Percentiles rank a stretch among this genome's conserved stretches.
These are phyloP conservation scores for Diaporthe vexans DNA, from an alignment of 2,329 filamentous ascomycete genomes.

Conservation along the genomic window DNA sequence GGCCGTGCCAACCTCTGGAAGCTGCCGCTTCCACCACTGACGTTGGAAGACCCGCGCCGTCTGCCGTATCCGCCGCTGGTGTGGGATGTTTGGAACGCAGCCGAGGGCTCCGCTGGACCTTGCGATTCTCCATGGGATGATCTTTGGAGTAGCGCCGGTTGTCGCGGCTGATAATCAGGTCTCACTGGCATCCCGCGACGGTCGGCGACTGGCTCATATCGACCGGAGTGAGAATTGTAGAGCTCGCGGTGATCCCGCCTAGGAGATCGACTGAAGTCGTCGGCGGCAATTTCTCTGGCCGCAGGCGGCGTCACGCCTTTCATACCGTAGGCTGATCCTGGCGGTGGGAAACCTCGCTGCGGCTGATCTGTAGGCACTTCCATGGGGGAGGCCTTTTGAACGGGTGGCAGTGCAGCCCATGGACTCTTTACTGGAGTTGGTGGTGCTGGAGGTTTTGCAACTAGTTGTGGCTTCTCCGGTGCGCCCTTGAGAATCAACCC, in stretches of 20 bases:
- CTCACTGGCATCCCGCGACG: slow-evolving; percentile 77
- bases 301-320: slow-evolving; percentile 67
- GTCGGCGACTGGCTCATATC: slow-evolving; percentile 90
- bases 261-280: slow-evolving; percentile 88
- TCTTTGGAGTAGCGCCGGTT: slow-evolving; percentile 85
- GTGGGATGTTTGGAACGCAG: slow-evolving; percentile 86
- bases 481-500: slow-evolving; percentile 75
- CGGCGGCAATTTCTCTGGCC: slow-evolving; percentile 89
- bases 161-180: slow-evolving; percentile 75
- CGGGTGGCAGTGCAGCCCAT: slow-evolving; percentile 88
- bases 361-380: slow-evolving; percentile 61
- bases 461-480: slow-evolving; percentile 78
- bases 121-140: slow-evolving; percentile 71
- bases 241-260: slow-evolving; percentile 89
- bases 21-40: slow-evolving; percentile 86
- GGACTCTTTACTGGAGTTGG: slow-evolving; percentile 87
- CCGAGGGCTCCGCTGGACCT: slow-evolving; percentile 84
- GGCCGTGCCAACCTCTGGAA: slow-evolving; percentile 68
- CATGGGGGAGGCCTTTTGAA: slow-evolving; percentile 83
- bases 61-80: slow-evolving; percentile 78
- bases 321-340: slow-evolving; percentile 66
- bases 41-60: slow-evolving; percentile 89
- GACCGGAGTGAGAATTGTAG: slow-evolving; percentile 94
- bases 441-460: slow-evolving; percentile 77
- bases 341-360: slow-evolving; percentile 62